phyloP scores from a whole-genome alignment of 75 land plant species.

The Selaginella tamariscina region DNA sequence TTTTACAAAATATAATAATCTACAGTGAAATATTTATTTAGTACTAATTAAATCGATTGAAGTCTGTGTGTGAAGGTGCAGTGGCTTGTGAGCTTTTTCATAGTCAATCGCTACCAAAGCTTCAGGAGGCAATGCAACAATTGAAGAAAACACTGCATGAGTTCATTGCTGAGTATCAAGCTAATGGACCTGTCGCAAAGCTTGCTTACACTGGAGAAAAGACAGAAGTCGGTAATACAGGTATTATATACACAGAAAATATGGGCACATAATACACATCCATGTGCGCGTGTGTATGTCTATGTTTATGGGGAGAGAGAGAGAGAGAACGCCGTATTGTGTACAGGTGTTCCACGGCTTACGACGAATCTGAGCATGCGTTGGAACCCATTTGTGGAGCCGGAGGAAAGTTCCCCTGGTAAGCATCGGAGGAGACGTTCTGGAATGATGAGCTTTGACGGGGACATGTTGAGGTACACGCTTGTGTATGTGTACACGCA shows the following conservation, averaged over 20 bases:
- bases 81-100: constrained; percentile 65
- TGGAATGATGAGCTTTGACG: constrained; percentile 76
- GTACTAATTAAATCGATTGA: too few species aligned
- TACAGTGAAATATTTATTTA: too few species aligned
- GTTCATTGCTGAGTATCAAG: constrained; percentile 70
- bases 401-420: constrained; percentile 17
- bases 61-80: constrained; percentile 62
- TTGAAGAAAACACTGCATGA: constrained; percentile 61
- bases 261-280: too few species aligned
- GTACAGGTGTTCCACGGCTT: constrained; percentile 35
- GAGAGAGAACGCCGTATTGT: too few species aligned
- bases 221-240: constrained; percentile 28
- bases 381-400: constrained; percentile 43
- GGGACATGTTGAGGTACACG: constrained; percentile 67
- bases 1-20: too few species aligned
- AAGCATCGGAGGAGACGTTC: constrained; percentile 33
- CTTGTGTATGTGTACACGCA: too few species aligned
- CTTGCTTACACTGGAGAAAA: constrained; percentile 53
- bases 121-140: constrained; percentile 77
- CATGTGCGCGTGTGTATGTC: too few species aligned
- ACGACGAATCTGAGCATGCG: constrained; percentile 51
- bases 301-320: too few species aligned
- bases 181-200: constrained; percentile 67
- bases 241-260: too few species aligned
- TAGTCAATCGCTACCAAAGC: constrained; percentile 38